These are phyloP conservation scores for Rhynchosporium secalis DNA, from an alignment of 2,329 filamentous ascomycete genomes.

Conservation along the genomic window DNA sequence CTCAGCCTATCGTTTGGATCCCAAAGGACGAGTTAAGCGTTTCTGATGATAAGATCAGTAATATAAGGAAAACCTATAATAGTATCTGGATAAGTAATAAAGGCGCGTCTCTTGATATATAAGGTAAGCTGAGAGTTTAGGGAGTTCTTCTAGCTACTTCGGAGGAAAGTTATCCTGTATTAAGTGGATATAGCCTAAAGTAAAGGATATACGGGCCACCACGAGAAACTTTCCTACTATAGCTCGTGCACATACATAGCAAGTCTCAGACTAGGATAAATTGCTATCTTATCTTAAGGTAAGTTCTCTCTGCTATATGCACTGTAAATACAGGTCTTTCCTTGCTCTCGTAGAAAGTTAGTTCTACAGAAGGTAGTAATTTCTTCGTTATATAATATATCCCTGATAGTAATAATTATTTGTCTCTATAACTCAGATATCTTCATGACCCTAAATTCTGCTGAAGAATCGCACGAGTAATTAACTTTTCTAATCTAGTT, in stretches of 20 bases:
- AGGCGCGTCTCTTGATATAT: background rate
- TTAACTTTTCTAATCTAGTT: slow-evolving; percentile 20
- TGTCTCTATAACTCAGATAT: slow-evolving; percentile 18
- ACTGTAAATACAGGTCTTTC: slow-evolving; percentile 14
- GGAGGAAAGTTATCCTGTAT: background rate
- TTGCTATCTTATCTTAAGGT: slow-evolving; percentile 1
- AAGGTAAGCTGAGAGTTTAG: slow-evolving; percentile 1
- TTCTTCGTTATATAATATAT: slow-evolving; percentile 17
- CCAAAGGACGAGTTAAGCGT: slow-evolving; percentile 1
- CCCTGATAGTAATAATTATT: slow-evolving; percentile 16
- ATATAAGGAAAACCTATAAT: slow-evolving; percentile 3
- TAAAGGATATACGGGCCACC: background rate
- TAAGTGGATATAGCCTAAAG: background rate
- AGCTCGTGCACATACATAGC: background rate
- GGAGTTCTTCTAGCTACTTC: background rate
- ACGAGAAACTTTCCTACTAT: background rate
- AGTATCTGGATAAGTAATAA: slow-evolving; percentile 1
- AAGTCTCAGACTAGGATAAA: background rate
- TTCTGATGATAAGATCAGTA: background rate
- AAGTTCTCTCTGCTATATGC: background rate
- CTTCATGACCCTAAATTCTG: slow-evolving; percentile 12
- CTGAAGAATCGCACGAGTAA: slow-evolving; percentile 14
- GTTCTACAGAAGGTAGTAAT: slow-evolving; percentile 13
- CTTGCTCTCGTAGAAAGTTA: slow-evolving; percentile 14
- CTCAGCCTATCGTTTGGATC: slow-evolving; percentile 1